A percentile compares a stretch with the other conserved stretches of the same genome.
These are phyloP conservation scores for Calocera cornea DNA, from an alignment of 768 basidiomycete genomes.

Conservation along the genomic window DNA sequence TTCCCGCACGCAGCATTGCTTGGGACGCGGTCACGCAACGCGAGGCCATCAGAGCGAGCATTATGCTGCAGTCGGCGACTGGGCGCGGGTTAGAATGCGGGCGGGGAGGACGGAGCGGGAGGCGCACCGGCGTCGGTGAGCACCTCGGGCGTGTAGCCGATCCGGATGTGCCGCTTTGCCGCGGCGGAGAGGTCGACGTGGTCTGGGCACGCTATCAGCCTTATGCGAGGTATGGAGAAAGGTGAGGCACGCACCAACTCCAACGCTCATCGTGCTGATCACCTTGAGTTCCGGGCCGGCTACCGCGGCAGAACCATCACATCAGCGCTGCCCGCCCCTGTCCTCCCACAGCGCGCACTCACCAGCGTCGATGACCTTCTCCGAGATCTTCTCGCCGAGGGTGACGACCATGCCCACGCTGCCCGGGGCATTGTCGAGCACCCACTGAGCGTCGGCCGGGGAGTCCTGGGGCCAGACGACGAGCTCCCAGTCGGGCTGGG, in stretches of 20 bases:
- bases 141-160: conserved; percentile 91
- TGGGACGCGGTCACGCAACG: conserved; percentile 59
- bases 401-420: conserved; percentile 47
- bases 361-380: background rate
- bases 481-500: conserved; percentile 24
- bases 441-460: conserved; percentile 50
- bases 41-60: conserved; percentile 88
- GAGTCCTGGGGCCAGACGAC: conserved; percentile 42
- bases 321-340: background rate
- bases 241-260: conserved; percentile 13
- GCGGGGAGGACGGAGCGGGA: background rate
- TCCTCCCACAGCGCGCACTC: background rate
- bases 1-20: conserved; percentile 51
- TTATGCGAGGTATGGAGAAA: background rate
- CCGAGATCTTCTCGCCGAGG: conserved; percentile 52
- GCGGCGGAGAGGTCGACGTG: conserved; percentile 58
- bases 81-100: background rate
- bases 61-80: conserved; percentile 84
- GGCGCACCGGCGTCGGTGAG: conserved; percentile 72
- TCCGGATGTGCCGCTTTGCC: conserved; percentile 44
- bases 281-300: conserved; percentile 64
- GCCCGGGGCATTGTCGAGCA: conserved; percentile 56
- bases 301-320: conserved; percentile 20
- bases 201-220: conserved; percentile 67
- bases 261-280: conserved; percentile 66